These are phyloP conservation scores for Nicotiana otophora DNA, from an alignment of 257 asterid species.

Conservation along the genomic window DNA sequence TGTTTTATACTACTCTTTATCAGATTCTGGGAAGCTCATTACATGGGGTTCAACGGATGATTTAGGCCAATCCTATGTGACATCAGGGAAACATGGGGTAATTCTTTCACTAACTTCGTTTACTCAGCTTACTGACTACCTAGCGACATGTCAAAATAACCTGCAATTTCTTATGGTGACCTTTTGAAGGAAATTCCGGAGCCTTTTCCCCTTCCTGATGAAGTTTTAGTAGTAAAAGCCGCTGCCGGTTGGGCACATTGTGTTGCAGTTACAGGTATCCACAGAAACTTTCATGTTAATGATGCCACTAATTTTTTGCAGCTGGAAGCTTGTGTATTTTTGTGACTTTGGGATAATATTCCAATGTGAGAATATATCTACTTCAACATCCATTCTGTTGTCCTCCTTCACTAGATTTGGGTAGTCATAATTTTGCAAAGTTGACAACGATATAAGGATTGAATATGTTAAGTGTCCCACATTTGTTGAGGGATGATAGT, in stretches of 20 bases:
- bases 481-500: not conserved
- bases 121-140: not conserved
- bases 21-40: constrained; percentile 88
- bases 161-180: constrained; percentile 26
- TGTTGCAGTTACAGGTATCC: constrained; percentile 70
- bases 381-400: not conserved
- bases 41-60: constrained; percentile 98
- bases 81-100: constrained; percentile 99
- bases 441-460: not conserved
- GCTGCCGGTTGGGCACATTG: constrained; percentile 99
- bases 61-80: constrained; percentile 88
- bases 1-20: constrained; percentile 8
- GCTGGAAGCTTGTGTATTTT: not conserved
- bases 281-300: not conserved
- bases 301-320: not conserved
- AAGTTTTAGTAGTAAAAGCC: constrained; percentile 53
- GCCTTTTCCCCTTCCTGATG: constrained; percentile 95
- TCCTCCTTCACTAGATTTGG: not conserved
- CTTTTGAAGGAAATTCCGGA: constrained; percentile 88
- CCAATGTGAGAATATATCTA: not conserved
- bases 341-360: not conserved
- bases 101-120: not conserved
- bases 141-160: constrained; percentile 20
- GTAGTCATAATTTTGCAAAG: not conserved
- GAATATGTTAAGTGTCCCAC: not conserved